A percentile compares a stretch with the other conserved stretches of the same genome.
These are phyloP conservation scores for Chalciporus chontae DNA, from an alignment of 768 basidiomycete species.

Conservation along the genomic window DNA sequence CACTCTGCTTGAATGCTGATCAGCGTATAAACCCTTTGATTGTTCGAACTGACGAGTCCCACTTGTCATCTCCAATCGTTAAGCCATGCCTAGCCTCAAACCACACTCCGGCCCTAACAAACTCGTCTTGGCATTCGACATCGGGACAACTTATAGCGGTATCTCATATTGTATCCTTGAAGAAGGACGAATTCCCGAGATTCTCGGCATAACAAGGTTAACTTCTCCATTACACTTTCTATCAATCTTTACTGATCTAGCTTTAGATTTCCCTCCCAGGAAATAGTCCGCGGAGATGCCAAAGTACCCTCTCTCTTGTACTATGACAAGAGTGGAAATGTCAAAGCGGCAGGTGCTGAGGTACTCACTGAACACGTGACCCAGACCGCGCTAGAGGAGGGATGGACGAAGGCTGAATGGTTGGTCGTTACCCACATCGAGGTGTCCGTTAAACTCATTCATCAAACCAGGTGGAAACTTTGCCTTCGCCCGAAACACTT, in stretches of 20 bases:
- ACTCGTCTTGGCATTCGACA: constrained; percentile 43
- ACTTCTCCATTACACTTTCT: not conserved
- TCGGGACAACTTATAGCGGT: constrained; percentile 47
- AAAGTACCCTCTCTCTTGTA: constrained; percentile 45
- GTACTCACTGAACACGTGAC: constrained; percentile 30
- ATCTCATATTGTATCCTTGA: constrained; percentile 34
- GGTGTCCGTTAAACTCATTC: not conserved
- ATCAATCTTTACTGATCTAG: not conserved
- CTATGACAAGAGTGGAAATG: constrained; percentile 36
- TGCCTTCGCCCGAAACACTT: constrained; percentile 16
- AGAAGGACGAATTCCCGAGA: constrained; percentile 9
- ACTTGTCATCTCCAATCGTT: not conserved
- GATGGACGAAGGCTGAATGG: constrained; percentile 18
- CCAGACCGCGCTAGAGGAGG: constrained; percentile 33
- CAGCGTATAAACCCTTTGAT: not conserved
- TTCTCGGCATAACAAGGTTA: constrained; percentile 10
- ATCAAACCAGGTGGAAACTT: constrained; percentile 23
- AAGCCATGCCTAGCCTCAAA: constrained; percentile 6
- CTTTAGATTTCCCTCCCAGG: constrained; percentile 38
- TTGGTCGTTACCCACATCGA: not conserved
- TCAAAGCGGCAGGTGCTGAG: constrained; percentile 41
- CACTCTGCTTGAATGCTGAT: not conserved
- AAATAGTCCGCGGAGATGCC: constrained; percentile 36
- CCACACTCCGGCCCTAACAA: constrained; percentile 15
- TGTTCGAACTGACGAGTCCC: not conserved